A percentile compares a stretch with the other conserved stretches of the same genome.
Conservation (phyloP, 352 stramenopile species). For the Halophytophthora polymorphica region DNA sequence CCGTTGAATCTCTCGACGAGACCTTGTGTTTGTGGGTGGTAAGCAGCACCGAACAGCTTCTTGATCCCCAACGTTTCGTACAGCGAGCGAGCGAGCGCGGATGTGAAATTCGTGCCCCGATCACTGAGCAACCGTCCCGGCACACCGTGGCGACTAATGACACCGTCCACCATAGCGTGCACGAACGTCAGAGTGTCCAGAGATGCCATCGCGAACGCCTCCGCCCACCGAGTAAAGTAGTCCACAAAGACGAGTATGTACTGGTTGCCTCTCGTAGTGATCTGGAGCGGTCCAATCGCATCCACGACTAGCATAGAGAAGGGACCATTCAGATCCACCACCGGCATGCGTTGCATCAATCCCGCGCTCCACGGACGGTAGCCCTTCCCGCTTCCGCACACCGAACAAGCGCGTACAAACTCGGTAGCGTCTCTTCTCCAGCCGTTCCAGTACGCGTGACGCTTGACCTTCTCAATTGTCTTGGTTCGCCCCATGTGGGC, state of each 20-base stretch:
- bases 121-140: no score
- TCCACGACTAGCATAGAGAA: conserved; percentile 9
- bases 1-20: no score
- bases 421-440: conserved; percentile 4
- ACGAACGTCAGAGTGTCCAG: no score
- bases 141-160: no score
- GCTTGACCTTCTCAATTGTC: conserved; percentile 2
- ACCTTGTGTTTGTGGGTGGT: no score
- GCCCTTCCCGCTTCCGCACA: conserved; percentile 5
- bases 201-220: no score
- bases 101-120: no score
- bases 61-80: no score
- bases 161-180: no score
- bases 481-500: conserved; percentile 7
- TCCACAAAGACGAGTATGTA: neutral
- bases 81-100: no score
- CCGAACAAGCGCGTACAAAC: neutral
- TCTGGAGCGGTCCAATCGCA: neutral
- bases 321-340: conserved; percentile 2
- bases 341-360: conserved; percentile 5
- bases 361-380: conserved; percentile 2
- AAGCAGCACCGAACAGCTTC: no score
- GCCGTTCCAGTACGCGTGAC: conserved; percentile 1
- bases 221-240: no score
- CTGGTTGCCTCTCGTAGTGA: conserved; percentile 1